These are phyloP conservation scores for Saturnispora dispora DNA, from an alignment of 805 yeast species.

Conservation along the genomic window DNA sequence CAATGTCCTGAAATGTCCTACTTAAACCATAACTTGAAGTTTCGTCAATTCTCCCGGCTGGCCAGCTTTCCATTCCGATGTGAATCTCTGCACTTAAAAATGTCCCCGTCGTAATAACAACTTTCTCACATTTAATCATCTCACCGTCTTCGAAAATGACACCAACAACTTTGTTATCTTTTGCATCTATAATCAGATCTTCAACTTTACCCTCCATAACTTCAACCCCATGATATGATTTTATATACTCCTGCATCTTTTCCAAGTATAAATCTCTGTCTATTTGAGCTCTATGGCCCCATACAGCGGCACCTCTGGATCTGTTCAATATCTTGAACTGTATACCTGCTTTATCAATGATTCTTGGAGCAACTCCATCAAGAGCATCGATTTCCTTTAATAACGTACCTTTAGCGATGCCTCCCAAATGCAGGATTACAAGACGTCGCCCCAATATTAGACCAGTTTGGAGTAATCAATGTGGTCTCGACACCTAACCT, in stretches of 20 bases:
- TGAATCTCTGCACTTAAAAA: constrained; percentile 92
- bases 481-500: constrained; percentile 66
- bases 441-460: constrained; percentile 85
- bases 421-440: constrained; percentile 97
- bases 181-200: constrained; percentile 57
- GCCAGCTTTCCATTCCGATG: constrained; percentile 68
- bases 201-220: constrained; percentile 71
- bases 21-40: constrained; percentile 85
- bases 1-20: constrained; percentile 62
- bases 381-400: constrained; percentile 90
- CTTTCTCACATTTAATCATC: constrained; percentile 50
- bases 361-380: constrained; percentile 80
- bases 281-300: constrained; percentile 97
- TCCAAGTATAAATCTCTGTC: constrained; percentile 70
- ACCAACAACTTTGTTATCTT: constrained; percentile 33
- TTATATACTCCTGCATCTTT: constrained; percentile 69
- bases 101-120: constrained; percentile 92
- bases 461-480: constrained; percentile 65
- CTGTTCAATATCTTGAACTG: constrained; percentile 81
- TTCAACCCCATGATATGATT: constrained; percentile 44
- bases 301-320: constrained; percentile 91
- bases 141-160: constrained; percentile 63
- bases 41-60: constrained; percentile 94
- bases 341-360: constrained; percentile 90
- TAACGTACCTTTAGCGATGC: constrained; percentile 94